Base-by-base conservation (phyloP, 2,329 filamentous ascomycete genomes). In the Davidsoniella eucalypti region DNA sequence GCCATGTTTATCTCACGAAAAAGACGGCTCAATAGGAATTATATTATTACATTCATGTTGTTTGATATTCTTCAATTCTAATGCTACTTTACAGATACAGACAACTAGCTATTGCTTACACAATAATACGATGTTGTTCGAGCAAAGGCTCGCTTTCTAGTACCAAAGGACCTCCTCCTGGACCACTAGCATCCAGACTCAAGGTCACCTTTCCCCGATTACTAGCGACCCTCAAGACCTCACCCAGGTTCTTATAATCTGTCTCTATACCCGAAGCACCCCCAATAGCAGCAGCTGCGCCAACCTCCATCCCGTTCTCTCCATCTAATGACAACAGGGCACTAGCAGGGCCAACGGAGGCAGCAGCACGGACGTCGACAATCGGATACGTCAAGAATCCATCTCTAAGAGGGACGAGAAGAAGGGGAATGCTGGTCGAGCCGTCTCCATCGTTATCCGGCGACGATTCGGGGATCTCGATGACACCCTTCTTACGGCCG, bases 351-450 rank as follows among this genome's bases (percentile, higher is more conserved):
- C 53, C 51, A 51, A 52, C 53, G 55, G 61, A 55, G 58, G 61
- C 57, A 50, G 65, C 62, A 6, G 78, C 69, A 42, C 82, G 77
- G 36, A 96, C 82, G 47, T 94, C 87, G 2, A 96, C 71, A 6
- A 66, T 72, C 0, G 92, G 92, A 25, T 87, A 77, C 1, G 87
- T 72, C n/a, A 92, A 65, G 60, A 78, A 78, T 1, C 92, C 90
- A 25, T 86, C 72, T 49, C 82, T 76, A 43, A 94, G 71, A 0
- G 92, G 87, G 10, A 96, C 78, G 8, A 96, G 68, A 49, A 93
- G 69, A 6, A 96, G 65, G 0, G 79, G 75, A 55, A 94, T 73
- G 2, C 52, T 54, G 2, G 53, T 55, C 0, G 53, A 55, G 4
- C 48, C 54, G 4, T 54, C 52, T 33, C 8, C 29, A 33, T 33